A percentile compares a stretch with the other conserved stretches of the same genome.
Conservation (phyloP, 1,139 yeast genomes). For the Waltiozyma sp. region DNA sequence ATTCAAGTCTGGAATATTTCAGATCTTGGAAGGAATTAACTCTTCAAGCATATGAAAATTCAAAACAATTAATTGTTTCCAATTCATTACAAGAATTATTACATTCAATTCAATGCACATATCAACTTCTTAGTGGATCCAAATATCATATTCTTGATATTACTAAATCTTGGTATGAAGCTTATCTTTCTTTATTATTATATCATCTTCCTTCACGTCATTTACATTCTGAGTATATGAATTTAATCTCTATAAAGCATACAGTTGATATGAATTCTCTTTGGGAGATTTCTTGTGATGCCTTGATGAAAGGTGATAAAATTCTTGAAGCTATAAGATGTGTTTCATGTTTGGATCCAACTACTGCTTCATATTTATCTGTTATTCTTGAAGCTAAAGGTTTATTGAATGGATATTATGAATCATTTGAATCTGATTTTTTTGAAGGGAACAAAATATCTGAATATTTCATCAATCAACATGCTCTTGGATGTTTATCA, state of each 20-base stretch:
- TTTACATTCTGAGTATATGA: slow-evolving; percentile 32
- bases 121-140: slow-evolving; percentile 33
- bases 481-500: slow-evolving; percentile 45
- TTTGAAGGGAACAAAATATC: slow-evolving; percentile 30
- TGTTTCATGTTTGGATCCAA: slow-evolving; percentile 50
- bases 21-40: slow-evolving; percentile 24
- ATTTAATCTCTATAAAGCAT: slow-evolving; percentile 22
- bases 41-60: not conserved
- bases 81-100: not conserved
- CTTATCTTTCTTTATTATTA: slow-evolving; percentile 46
- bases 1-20: slow-evolving; percentile 19
- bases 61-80: not conserved
- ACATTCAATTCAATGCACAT: slow-evolving; percentile 8
- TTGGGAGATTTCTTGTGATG: slow-evolving; percentile 55
- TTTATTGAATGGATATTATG: slow-evolving; percentile 33
- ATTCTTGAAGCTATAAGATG: slow-evolving; percentile 49
- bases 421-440: slow-evolving; percentile 18
- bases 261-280: slow-evolving; percentile 28
- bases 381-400: slow-evolving; percentile 59
- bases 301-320: slow-evolving; percentile 25
- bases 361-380: slow-evolving; percentile 59
- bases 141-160: slow-evolving; percentile 36
- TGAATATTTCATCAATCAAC: slow-evolving; percentile 48
- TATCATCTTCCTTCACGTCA: slow-evolving; percentile 48
- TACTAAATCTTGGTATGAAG: slow-evolving; percentile 62